Percentiles rank a stretch among this genome's conserved stretches.
phyloP scores from a whole-genome alignment of 306 rosid genomes.

The Cicer pinnatifidum region DNA sequence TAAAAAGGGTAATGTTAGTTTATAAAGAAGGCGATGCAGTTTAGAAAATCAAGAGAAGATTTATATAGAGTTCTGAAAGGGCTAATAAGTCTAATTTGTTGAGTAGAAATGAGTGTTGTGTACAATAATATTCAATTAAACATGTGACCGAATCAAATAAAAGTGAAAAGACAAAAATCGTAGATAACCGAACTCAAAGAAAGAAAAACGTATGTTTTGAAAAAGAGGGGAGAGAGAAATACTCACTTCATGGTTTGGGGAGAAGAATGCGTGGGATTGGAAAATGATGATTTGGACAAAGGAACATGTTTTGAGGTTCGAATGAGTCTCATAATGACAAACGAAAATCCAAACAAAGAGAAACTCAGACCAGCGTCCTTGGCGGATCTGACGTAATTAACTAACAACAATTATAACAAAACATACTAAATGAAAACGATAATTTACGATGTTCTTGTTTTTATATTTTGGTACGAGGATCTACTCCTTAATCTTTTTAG shows the following conservation, averaged over 20 bases:
- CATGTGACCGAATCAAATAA: background rate
- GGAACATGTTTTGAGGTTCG: slow-evolving; percentile 39
- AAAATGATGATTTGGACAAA: slow-evolving; percentile 45
- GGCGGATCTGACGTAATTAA: slow-evolving; percentile 54
- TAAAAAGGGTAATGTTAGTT: background rate
- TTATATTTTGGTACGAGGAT: no score
- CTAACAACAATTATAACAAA: slow-evolving; percentile 31
- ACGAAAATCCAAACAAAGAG: slow-evolving; percentile 19
- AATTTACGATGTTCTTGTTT: no score
- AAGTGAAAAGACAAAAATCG: background rate
- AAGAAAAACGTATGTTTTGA: background rate
- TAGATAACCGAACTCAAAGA: background rate
- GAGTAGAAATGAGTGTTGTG: no score
- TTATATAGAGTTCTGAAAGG: background rate
- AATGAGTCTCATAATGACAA: slow-evolving; percentile 42
- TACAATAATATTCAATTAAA: background rate
- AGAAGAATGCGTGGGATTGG: slow-evolving; percentile 32
- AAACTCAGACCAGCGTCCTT: slow-evolving; percentile 38
- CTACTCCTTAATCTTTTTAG: no score
- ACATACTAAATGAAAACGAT: background rate
- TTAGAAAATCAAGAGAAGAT: slow-evolving; percentile 17
- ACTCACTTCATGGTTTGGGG: slow-evolving; percentile 69
- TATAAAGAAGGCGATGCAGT: background rate
- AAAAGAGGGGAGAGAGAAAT: slow-evolving; percentile 1
- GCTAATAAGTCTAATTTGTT: no score